Conservation (phyloP, 2,329 filamentous ascomycete species). For the Ophiosphaerella korrae region DNA sequence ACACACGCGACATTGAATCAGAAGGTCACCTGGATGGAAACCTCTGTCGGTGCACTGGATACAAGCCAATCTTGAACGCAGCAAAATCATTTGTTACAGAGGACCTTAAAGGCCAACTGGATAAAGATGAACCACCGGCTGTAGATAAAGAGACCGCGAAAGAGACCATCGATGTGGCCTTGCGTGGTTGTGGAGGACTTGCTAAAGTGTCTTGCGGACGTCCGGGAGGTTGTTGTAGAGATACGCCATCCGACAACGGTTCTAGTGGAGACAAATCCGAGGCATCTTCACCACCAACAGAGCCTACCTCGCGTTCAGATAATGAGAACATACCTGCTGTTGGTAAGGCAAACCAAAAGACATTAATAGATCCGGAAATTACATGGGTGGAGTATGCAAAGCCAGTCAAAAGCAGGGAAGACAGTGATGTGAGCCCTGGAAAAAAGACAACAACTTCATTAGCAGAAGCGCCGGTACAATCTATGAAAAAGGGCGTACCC, state of each 20-base stretch:
- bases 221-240: constrained; percentile 46
- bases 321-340: constrained; percentile 36
- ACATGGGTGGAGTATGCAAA: constrained; percentile 40
- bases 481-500: constrained; percentile 58
- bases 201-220: constrained; percentile 42
- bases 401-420: constrained; percentile 44
- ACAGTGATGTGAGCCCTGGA: constrained; percentile 41
- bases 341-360: constrained; percentile 24
- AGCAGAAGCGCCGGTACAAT: constrained; percentile 47
- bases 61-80: constrained; percentile 88
- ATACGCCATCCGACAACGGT: constrained; percentile 37
- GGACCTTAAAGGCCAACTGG: constrained; percentile 52
- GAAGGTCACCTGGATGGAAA: constrained; percentile 80
- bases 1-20: constrained; percentile 44
- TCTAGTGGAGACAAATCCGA: constrained; percentile 33
- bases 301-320: constrained; percentile 31
- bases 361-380: constrained; percentile 26
- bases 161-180: constrained; percentile 31
- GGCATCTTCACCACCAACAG: constrained; percentile 36
- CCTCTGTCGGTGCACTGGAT: constrained; percentile 90
- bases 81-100: constrained; percentile 81
- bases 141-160: constrained; percentile 29
- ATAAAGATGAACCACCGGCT: constrained; percentile 58
- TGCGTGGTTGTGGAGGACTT: constrained; percentile 27
- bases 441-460: constrained; percentile 55